Percentiles rank a stretch among this genome's conserved stretches.
phyloP scores from a whole-genome alignment of 2,329 filamentous ascomycete species.

The Aspergillus thermomutatus region DNA sequence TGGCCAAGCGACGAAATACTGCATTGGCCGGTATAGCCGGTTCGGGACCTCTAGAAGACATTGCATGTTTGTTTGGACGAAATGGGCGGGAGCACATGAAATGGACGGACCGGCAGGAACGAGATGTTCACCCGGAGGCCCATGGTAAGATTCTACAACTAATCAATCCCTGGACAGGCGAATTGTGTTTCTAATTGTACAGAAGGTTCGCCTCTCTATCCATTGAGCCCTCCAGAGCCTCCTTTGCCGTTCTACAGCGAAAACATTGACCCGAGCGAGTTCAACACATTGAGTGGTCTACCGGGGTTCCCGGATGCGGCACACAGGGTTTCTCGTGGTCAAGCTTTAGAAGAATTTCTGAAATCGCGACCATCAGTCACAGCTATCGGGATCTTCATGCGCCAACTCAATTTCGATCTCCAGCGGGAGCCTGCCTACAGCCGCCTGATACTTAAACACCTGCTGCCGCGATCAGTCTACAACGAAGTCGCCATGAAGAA shows the following conservation, averaged over 20 bases:
- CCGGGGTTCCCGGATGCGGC: neutral
- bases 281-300: neutral
- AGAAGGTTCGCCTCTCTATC: constrained; percentile 18
- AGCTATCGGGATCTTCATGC: constrained; percentile 27
- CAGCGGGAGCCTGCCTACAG: constrained; percentile 34
- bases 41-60: constrained; percentile 31
- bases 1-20: constrained; percentile 55
- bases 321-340: constrained; percentile 4
- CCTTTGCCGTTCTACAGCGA: constrained; percentile 21
- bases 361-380: constrained; percentile 20
- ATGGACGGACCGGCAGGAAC: constrained; percentile 28
- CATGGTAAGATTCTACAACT: constrained; percentile 20
- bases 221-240: constrained; percentile 13
- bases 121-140: constrained; percentile 19
- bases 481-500: constrained; percentile 18
- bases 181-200: neutral
- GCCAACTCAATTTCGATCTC: constrained; percentile 30
- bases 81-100: constrained; percentile 39
- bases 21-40: constrained; percentile 39
- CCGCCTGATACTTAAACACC: constrained; percentile 31
- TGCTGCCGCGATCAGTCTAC: constrained; percentile 20
- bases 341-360: constrained; percentile 18
- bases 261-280: constrained; percentile 12
- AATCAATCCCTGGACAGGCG: neutral
- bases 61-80: constrained; percentile 40